A percentile compares a stretch with the other conserved stretches of the same genome.
These are phyloP conservation scores for Serendipita vermifera DNA, from an alignment of 768 basidiomycete species.

Conservation along the genomic window DNA sequence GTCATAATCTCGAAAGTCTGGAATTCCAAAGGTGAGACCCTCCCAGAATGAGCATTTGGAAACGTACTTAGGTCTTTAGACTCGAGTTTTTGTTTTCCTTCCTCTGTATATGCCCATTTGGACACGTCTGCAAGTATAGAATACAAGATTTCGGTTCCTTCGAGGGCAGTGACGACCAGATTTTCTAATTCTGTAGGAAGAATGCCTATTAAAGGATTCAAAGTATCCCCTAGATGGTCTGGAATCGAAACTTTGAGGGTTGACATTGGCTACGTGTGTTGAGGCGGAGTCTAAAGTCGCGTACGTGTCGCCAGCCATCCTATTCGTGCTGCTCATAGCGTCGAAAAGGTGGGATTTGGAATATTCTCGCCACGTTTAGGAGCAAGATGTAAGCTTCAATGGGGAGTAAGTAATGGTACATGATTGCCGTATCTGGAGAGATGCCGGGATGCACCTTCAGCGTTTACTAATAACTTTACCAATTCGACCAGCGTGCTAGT, in stretches of 20 bases:
- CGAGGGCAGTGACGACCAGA: not conserved
- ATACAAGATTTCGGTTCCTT: not conserved
- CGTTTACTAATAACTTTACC: no score
- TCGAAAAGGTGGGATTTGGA: no score
- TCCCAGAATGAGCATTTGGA: not conserved
- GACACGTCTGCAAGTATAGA: not conserved
- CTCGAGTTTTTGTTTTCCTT: not conserved
- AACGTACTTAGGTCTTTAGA: not conserved
- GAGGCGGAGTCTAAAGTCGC: no score
- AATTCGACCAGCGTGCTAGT: no score
- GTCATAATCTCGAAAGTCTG: not conserved
- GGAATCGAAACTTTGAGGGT: not conserved
- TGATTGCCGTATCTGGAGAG: no score
- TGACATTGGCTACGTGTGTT: no score
- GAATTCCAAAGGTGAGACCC: not conserved
- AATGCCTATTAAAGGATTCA: not conserved
- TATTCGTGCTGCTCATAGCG: no score
- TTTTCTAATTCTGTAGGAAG: not conserved
- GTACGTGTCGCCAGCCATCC: no score
- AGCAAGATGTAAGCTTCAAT: no score
- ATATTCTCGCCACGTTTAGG: no score
- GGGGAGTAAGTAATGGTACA: no score
- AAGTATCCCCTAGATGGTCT: not conserved
- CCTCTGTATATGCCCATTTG: not conserved
- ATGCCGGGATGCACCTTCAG: no score